These are phyloP conservation scores for Ustanciosporium gigantosporum DNA, from an alignment of 1,284 basidiomycete genomes.

Conservation along the genomic window DNA sequence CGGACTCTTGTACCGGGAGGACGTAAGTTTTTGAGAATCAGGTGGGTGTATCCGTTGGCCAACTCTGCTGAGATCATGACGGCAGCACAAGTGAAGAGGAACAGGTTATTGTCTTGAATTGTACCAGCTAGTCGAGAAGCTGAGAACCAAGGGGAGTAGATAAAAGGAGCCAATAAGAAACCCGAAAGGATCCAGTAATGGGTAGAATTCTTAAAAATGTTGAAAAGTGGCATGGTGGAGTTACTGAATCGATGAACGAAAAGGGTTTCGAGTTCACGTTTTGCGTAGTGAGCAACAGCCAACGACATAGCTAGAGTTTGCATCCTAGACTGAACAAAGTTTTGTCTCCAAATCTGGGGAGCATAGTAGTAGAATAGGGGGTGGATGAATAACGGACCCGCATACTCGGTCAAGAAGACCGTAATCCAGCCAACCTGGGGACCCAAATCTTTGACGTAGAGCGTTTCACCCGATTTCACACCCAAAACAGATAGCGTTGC, in stretches of 20 bases:
- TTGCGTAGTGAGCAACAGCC: slow-evolving; percentile 83
- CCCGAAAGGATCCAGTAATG: slow-evolving; percentile 74
- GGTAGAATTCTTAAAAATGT: slow-evolving; percentile 78
- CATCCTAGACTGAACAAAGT: slow-evolving; percentile 73
- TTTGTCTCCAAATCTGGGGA: slow-evolving; percentile 68
- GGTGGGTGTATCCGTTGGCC: slow-evolving; percentile 82
- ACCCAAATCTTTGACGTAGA: slow-evolving; percentile 59
- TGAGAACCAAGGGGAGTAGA: slow-evolving; percentile 64
- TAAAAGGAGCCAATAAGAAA: slow-evolving; percentile 23
- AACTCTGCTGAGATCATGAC: slow-evolving; percentile 80
- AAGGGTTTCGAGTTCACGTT: slow-evolving; percentile 89
- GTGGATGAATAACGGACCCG: slow-evolving; percentile 87
- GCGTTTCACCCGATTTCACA: slow-evolving; percentile 26
- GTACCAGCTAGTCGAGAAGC: slow-evolving; percentile 75
- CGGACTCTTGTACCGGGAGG: slow-evolving; percentile 79
- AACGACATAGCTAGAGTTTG: slow-evolving; percentile 83
- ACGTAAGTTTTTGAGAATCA: slow-evolving; percentile 80
- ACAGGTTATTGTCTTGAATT: slow-evolving; percentile 70
- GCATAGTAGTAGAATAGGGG: slow-evolving; percentile 80
- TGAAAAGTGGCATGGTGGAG: slow-evolving; percentile 85
- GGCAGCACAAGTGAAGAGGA: slow-evolving; percentile 71
- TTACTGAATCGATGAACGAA: slow-evolving; percentile 86
- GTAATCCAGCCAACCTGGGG: slow-evolving; percentile 59
- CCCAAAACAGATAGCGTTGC: slow-evolving; percentile 35
- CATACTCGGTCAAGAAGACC: slow-evolving; percentile 59